Base-by-base conservation (phyloP, 2,329 filamentous ascomycete genomes). In the Aspergillus fischeri region DNA sequence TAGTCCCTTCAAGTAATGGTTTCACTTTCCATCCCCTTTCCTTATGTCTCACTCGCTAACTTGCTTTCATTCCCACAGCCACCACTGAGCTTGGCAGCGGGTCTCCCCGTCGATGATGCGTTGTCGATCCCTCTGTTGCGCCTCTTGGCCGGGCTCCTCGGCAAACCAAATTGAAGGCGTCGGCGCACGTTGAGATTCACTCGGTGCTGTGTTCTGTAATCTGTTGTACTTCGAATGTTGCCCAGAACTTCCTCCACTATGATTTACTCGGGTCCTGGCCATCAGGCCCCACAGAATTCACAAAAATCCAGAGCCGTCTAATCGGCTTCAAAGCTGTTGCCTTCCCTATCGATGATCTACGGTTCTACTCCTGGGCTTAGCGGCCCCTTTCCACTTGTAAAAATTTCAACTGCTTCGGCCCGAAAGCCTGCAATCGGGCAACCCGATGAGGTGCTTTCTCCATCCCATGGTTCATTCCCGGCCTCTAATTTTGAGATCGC, bases 81-180 rank as follows among this genome's bases (percentile, higher is more conserved):
- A 64, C 67, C 29, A 51, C 47, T 63, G 68, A 65, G 68, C 69
- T 71, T 71, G 69, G 68, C 69, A 63, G 67, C 64, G 67, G 68
- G 51, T 55, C 66, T 63, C 53, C 52, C 59, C 53, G 60, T 60
- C 58, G 60, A 66, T 51, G 67, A 66, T 68, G 63, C 61, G 55
- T 45, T 58, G 68, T 69, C 65, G 69, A 71, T 71, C 69, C 59
- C 49, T 44, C 58, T 59, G 65, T 70, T 70, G 68, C 66, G 67
- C 49, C 25, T 58, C 67, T 70, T 70, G 67, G 66, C 67, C 47
- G n/a, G 50, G 53, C 49, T 25, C 28, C 25, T 58, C 58, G 53
- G 52, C 60, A 41, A 57, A 56, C 50, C 62, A 59, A 55, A 55
- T 62, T 63, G 56, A 41, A 55, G 47, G 48, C 52, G 44, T 47